These are phyloP conservation scores for Blastobotrys serpentis DNA, from an alignment of 1,139 yeast species.

Conservation along the genomic window DNA sequence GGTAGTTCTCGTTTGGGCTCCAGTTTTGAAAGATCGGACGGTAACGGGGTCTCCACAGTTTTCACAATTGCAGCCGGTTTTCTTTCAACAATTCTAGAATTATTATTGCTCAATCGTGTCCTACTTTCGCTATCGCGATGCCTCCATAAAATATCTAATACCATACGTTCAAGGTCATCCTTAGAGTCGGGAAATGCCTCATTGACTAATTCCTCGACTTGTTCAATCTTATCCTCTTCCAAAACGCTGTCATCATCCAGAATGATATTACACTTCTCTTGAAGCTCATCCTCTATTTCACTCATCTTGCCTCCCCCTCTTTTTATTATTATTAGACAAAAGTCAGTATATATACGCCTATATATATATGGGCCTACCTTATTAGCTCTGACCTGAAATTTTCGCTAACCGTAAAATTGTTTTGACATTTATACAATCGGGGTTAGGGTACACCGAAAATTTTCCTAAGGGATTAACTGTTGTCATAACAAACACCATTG, in stretches of 20 bases:
- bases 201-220: constrained; percentile 38
- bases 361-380: no score
- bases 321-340: neutral
- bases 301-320: neutral
- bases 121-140: constrained; percentile 36
- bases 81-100: constrained; percentile 8
- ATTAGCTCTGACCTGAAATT: neutral
- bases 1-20: constrained; percentile 12
- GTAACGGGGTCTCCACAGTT: constrained; percentile 16
- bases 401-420: neutral
- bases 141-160: constrained; percentile 44
- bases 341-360: no score
- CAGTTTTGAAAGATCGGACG: constrained; percentile 24
- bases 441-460: constrained; percentile 2
- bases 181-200: constrained; percentile 21
- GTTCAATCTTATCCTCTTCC: constrained; percentile 44
- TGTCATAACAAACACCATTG: neutral
- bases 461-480: neutral
- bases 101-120: constrained; percentile 7
- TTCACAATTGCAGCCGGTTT: constrained; percentile 7
- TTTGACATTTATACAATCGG: neutral
- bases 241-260: constrained; percentile 33
- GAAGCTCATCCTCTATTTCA: constrained; percentile 24
- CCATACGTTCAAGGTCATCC: constrained; percentile 34
- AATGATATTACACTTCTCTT: constrained; percentile 35